Evolutionary conservation across 2,329 filamentous ascomycete genomes (phyloP).

Genomic region (Fusarium sp.): DNA sequence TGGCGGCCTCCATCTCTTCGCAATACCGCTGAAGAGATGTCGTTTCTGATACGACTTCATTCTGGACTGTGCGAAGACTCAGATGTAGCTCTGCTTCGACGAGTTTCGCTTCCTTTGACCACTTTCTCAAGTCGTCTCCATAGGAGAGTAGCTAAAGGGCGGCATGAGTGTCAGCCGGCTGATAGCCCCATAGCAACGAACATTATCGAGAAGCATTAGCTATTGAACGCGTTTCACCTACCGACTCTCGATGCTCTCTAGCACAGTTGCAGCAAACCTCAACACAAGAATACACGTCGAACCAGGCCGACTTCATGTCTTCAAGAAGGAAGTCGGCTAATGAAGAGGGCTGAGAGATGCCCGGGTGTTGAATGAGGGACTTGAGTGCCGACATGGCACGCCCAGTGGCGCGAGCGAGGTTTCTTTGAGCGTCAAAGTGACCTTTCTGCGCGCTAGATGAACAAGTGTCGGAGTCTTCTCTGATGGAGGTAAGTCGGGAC

Average conservation of each 20-base stretch:
- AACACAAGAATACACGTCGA: neutral
- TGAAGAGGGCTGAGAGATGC: neutral
- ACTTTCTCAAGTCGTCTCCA: neutral
- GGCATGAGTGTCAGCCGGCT: neutral
- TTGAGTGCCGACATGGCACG: neutral
- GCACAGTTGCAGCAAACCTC: neutral
- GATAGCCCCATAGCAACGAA: neutral
- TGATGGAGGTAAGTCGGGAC: neutral
- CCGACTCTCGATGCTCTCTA: neutral
- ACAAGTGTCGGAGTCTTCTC: neutral
- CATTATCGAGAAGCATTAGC: too few species aligned
- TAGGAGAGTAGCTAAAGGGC: neutral
- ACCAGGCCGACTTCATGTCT: neutral
- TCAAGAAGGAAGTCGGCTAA: neutral
- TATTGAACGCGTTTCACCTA: neutral
- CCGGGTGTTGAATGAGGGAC: neutral
- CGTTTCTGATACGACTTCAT: neutral
- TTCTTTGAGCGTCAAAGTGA: neutral
- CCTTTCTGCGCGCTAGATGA: neutral
- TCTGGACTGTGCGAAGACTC: neutral
- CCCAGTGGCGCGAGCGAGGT: neutral
- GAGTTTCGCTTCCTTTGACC: neutral
- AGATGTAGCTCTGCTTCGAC: neutral
- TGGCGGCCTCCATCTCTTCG: neutral
- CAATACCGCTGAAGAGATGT: neutral